phyloP scores from a whole-genome alignment of 371 early-diverging fungal genomes.

The Zopfochytrium polystomum region DNA sequence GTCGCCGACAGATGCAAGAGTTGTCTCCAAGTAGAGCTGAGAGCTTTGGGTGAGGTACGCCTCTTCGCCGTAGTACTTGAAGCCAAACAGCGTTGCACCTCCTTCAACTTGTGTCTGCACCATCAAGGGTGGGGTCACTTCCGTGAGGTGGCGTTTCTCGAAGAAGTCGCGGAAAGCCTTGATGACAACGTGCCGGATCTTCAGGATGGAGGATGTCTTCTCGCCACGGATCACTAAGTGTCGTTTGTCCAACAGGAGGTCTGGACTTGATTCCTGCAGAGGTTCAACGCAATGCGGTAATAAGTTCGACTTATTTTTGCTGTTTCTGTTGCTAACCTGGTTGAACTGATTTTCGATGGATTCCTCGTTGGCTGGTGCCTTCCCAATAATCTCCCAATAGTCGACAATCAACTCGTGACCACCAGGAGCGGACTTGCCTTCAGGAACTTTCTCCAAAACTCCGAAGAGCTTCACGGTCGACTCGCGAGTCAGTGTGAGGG shows the following conservation, averaged over 20 bases:
- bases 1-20: constrained; percentile 92
- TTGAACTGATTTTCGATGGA: constrained; percentile 88
- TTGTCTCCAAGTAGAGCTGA: constrained; percentile 99
- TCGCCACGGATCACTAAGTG: constrained; percentile 97
- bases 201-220: constrained; percentile 83
- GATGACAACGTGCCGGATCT: constrained; percentile 85
- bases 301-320: not conserved
- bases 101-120: constrained; percentile 99
- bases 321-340: constrained; percentile 41
- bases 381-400: constrained; percentile 92
- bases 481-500: constrained; percentile 87
- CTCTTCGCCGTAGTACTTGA: constrained; percentile 97
- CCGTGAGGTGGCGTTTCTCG: constrained; percentile 74
- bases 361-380: constrained; percentile 94
- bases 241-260: constrained; percentile 87
- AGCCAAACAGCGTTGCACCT: constrained; percentile 94
- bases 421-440: constrained; percentile 95
- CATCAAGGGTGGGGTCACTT: constrained; percentile 99
- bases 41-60: constrained; percentile 99
- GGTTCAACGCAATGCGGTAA: not conserved
- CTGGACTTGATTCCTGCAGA: constrained; percentile 82
- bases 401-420: constrained; percentile 93
- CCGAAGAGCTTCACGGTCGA: constrained; percentile 90
- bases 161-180: constrained; percentile 95
- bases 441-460: constrained; percentile 81